A percentile compares a stretch with the other conserved stretches of the same genome.
These are phyloP conservation scores for Kodamaea plutei DNA, from an alignment of 1,139 yeast species.

Conservation along the genomic window DNA sequence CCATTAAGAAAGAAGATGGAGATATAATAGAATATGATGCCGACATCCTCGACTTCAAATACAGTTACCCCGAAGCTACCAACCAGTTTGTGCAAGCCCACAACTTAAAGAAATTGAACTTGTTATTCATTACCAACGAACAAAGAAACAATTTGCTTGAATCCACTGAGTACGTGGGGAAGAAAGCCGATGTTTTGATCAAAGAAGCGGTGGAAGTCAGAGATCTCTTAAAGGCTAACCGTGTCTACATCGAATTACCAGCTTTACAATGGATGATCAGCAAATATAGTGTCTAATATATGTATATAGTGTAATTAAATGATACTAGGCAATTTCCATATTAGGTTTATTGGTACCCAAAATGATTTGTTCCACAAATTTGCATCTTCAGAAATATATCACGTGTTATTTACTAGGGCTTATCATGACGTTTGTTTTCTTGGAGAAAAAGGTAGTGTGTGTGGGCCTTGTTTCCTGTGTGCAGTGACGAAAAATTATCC, in stretches of 20 bases:
- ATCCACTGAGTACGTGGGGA: conserved; percentile 44
- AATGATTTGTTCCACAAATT: too few relatives aligned
- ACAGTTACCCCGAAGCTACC: conserved; percentile 48
- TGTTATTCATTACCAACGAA: conserved; percentile 63
- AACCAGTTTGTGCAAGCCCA: conserved; percentile 57
- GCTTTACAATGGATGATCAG: conserved; percentile 63
- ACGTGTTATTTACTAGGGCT: too few relatives aligned
- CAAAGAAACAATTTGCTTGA: conserved; percentile 50
- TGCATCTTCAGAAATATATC: too few relatives aligned
- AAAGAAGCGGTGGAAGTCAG: conserved; percentile 82
- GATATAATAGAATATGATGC: conserved; percentile 14
- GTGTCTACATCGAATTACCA: conserved; percentile 66
- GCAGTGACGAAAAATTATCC: too few relatives aligned
- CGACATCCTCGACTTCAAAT: conserved; percentile 42
- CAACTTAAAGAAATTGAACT: conserved; percentile 48
- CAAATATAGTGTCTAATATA: conserved; percentile 19
- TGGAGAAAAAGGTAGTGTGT: too few relatives aligned
- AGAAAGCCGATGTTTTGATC: conserved; percentile 59
- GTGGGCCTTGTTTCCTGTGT: too few relatives aligned
- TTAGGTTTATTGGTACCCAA: too few relatives aligned
- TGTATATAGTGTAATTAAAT: conserved; percentile 13
- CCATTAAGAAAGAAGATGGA: too few relatives aligned
- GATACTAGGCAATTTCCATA: too few relatives aligned
- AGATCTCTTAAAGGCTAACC: conserved; percentile 77
- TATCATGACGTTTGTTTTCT: too few relatives aligned